A percentile compares a stretch with the other conserved stretches of the same genome.
Conservation (phyloP, 2,329 filamentous ascomycete genomes). For the Fusarium nygamai region DNA sequence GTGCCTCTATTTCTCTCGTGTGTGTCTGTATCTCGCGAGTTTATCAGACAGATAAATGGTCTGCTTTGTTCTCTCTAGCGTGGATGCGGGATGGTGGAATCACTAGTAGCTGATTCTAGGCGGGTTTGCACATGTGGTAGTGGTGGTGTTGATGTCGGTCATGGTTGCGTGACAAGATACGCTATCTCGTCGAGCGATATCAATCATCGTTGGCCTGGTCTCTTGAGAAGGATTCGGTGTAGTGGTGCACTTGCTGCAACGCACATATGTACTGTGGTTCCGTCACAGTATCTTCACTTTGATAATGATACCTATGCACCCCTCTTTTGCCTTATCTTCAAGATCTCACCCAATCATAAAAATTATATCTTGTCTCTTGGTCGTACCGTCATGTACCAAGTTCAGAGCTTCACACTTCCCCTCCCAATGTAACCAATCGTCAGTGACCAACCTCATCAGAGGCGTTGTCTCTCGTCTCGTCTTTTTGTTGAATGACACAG, state of each 20-base stretch:
- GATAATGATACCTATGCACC: conserved; percentile 15
- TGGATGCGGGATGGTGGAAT: conserved; percentile 26
- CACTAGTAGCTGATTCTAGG: background rate
- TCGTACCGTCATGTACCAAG: background rate
- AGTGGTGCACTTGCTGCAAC: conserved; percentile 14
- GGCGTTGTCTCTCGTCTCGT: conserved; percentile 5
- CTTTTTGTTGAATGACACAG: conserved; percentile 29
- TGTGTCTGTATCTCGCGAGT: conserved; percentile 14
- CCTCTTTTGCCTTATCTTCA: conserved; percentile 32
- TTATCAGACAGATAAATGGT: conserved; percentile 12
- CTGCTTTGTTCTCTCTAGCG: conserved; percentile 15
- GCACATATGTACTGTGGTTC: conserved; percentile 1
- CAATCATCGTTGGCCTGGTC: conserved; percentile 15
- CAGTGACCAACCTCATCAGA: conserved; percentile 20
- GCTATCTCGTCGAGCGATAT: conserved; percentile 32
- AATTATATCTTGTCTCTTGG: background rate
- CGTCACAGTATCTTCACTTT: conserved; percentile 16
- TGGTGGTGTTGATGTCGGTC: conserved; percentile 20
- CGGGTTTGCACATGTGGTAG: conserved; percentile 20
- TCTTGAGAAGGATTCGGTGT: conserved; percentile 24
- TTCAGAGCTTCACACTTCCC: conserved; percentile 3
- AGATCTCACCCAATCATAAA: conserved; percentile 20
- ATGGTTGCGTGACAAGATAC: conserved; percentile 37
- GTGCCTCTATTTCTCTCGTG: conserved; percentile 6
- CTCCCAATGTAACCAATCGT: conserved; percentile 9